A percentile compares a stretch with the other conserved stretches of the same genome.
These are phyloP conservation scores for Alternaria longipes DNA, from an alignment of 2,329 filamentous ascomycete species.

Conservation along the genomic window DNA sequence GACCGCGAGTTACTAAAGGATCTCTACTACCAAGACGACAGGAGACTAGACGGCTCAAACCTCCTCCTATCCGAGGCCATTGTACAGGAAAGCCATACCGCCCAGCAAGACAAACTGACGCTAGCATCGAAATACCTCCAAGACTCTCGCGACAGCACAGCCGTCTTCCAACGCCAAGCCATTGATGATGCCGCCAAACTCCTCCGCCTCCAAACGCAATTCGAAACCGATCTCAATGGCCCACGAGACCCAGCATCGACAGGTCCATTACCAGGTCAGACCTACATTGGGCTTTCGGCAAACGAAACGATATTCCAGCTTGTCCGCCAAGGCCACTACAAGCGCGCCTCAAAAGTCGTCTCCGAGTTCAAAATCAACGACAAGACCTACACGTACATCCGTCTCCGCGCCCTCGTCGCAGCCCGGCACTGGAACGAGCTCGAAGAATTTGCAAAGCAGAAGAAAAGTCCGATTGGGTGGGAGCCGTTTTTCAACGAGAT, in stretches of 20 bases:
- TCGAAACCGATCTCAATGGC: conserved; percentile 79
- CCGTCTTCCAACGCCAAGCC: conserved; percentile 74
- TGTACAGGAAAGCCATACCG: conserved; percentile 72
- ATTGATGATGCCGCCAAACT: conserved; percentile 83
- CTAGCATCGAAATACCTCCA: conserved; percentile 82
- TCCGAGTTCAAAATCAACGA: conserved; percentile 93
- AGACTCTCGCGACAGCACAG: conserved; percentile 80
- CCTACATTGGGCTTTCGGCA: conserved; percentile 83
- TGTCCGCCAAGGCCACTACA: conserved; percentile 80
- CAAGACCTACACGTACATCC: conserved; percentile 87
- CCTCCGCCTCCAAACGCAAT: conserved; percentile 83
- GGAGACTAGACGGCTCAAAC: conserved; percentile 85
- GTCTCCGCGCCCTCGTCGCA: conserved; percentile 85
- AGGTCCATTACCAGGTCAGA: conserved; percentile 41
- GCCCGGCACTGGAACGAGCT: conserved; percentile 93
- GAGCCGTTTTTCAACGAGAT: conserved; percentile 95
- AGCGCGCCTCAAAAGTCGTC: conserved; percentile 86
- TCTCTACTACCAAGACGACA: conserved; percentile 96
- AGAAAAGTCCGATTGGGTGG: conserved; percentile 95
- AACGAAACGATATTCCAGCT: conserved; percentile 94
- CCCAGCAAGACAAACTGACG: conserved; percentile 85
- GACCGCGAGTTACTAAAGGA: conserved; percentile 89
- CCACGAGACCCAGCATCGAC: conserved; percentile 57
- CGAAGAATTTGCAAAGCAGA: conserved; percentile 79
- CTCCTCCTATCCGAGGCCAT: conserved; percentile 88